Percentiles rank a stretch among this genome's conserved stretches.
These are phyloP conservation scores for Urostyla sp. DNA, from an alignment of 73 alveolate genomes.

Conservation along the genomic window DNA sequence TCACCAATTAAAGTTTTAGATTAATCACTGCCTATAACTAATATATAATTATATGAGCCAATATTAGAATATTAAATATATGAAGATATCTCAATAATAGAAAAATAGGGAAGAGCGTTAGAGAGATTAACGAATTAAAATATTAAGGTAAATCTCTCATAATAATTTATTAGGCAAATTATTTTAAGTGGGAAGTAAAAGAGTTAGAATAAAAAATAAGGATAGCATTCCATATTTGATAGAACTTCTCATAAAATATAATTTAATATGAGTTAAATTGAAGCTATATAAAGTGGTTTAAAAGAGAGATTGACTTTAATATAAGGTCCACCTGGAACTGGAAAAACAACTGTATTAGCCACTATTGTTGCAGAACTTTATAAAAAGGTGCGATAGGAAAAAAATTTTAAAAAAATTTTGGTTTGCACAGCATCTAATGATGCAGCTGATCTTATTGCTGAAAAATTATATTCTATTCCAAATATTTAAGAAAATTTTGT, in stretches of 20 bases:
- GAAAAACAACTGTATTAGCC: not conserved
- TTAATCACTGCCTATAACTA: not conserved
- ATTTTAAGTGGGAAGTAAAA: not conserved
- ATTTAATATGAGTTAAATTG: not conserved
- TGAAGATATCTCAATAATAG: not conserved
- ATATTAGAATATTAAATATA: not conserved
- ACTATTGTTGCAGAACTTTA: slow-evolving; percentile 9
- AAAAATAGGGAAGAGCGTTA: not conserved
- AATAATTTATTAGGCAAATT: not conserved
- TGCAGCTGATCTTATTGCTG: slow-evolving; percentile 44
- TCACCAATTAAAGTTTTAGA: not conserved
- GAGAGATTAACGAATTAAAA: not conserved
- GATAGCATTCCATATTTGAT: not conserved
- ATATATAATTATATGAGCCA: not conserved
- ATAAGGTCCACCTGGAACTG: slow-evolving; percentile 40
- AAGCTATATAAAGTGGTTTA: slow-evolving; percentile 1
- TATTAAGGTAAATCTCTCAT: not conserved
- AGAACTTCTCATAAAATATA: not conserved
- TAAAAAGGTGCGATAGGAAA: not conserved
- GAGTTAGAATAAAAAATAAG: not conserved
- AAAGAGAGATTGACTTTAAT: not conserved
- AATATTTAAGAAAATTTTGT: not conserved
- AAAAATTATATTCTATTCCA: not conserved
- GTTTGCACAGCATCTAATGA: slow-evolving; percentile 25
- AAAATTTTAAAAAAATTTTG: not conserved